These are phyloP conservation scores for Chrysoporthe cubensis DNA, from an alignment of 2,329 filamentous ascomycete genomes.

Conservation along the genomic window DNA sequence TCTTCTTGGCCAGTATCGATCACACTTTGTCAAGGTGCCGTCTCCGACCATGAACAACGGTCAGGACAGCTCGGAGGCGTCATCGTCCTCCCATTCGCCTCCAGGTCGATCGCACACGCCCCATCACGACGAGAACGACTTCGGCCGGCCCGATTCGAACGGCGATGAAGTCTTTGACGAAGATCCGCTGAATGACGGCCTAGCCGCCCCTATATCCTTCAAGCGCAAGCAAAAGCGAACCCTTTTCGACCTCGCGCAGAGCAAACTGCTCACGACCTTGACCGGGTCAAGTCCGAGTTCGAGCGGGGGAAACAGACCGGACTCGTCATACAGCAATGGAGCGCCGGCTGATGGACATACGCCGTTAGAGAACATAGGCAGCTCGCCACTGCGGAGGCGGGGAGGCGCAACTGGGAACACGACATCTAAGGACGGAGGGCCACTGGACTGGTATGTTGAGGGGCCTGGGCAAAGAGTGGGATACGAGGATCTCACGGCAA, in stretches of 20 bases:
- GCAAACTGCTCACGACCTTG: slow-evolving; percentile 54
- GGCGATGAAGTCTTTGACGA: slow-evolving; percentile 51
- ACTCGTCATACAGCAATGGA: slow-evolving; percentile 8
- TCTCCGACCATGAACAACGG: slow-evolving; percentile 30
- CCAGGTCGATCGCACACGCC: slow-evolving; percentile 37
- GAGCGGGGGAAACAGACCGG: slow-evolving; percentile 13
- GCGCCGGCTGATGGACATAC: slow-evolving; percentile 15
- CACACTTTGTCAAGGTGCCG: slow-evolving; percentile 20
- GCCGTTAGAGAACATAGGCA: slow-evolving; percentile 11
- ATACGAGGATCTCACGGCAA: slow-evolving; percentile 95
- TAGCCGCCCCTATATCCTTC: slow-evolving; percentile 65
- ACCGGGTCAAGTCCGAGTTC: slow-evolving; percentile 37
- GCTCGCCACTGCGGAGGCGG: slow-evolving; percentile 23
- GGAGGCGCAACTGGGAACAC: slow-evolving; percentile 17
- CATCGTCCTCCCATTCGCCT: slow-evolving; percentile 34
- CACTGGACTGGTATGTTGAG: slow-evolving; percentile 85
- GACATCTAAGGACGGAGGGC: slow-evolving; percentile 50
- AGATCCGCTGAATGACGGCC: slow-evolving; percentile 58
- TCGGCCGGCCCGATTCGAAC: slow-evolving; percentile 38
- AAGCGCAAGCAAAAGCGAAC: slow-evolving; percentile 68
- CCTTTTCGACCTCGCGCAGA: slow-evolving; percentile 44
- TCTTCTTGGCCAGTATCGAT: slow-evolving; percentile 17
- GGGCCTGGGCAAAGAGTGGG: slow-evolving; percentile 87
- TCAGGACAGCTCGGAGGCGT: slow-evolving; percentile 33
- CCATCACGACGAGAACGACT: slow-evolving; percentile 53